Base-by-base conservation (phyloP, 305 asterid species). In the Stenogyne calaminthoides region DNA sequence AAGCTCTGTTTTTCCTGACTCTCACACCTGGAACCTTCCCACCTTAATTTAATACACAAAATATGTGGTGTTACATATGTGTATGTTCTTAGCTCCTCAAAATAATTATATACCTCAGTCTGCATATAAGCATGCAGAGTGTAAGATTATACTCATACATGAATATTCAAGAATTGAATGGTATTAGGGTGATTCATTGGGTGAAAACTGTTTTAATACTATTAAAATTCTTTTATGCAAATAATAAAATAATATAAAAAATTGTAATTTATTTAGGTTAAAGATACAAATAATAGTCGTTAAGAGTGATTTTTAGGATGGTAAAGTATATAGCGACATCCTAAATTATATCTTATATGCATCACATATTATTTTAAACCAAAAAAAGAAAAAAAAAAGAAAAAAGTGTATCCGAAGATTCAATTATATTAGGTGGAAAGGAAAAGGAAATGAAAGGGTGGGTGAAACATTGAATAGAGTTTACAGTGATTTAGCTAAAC, bases 1-100 rank as follows among this genome's bases (percentile, higher is more conserved):
- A 59, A 54, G 77, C 72, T 69, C 83, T 40, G 7, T 51, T 78
- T 72, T 70, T 74, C 55, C 72, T 70, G 74, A 73, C 10, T 70
- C 19, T 67, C 52, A 18, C 47, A 49, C 22, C 58, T 15, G 47
- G 16, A n/a, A 4, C 3, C 51, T 12, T 40, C 49, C 12, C 32
- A 9, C 1, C 0, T 4, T n/a, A 16, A 15, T 60, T 75, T n/a
- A 65, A 46, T 58, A 27, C 10, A 9, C 14, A 29, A 15, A 10
- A 61, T 51, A 27, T 11, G 5, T 9, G 64, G 32, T 6, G 69
- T 36, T 12, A 6, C 10, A n/a, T 40, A 40, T 15, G 5, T n/a
- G 8, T 36, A 11, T 16, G n/a, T 29, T 25, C 29, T 0, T 40
- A 40, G 47, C 14, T 40, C 47, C 47, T 40, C 47, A 9, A 2